Percentiles rank a stretch among this genome's conserved stretches.
Evolutionary conservation across 1,284 basidiomycete genomes (phyloP).

Genomic region (Cryptococcus sp.): DNA sequence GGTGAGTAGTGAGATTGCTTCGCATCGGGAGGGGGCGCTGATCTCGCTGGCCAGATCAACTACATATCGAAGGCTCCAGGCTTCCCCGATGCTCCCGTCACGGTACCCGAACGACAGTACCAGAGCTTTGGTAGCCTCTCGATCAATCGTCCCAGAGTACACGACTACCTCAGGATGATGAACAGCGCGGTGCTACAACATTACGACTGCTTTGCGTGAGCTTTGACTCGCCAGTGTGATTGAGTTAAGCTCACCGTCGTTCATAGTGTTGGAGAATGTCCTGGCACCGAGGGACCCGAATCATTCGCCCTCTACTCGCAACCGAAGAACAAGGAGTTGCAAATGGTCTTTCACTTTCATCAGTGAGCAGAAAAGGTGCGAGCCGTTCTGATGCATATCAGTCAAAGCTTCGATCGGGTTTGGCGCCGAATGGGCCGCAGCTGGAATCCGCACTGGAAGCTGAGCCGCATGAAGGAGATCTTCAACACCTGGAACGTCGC

Average conservation of each 20-base stretch:
- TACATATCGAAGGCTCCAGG: conserved; percentile 63
- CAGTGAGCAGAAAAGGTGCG: conserved; percentile 49
- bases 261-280: conserved; percentile 13
- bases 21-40: not conserved
- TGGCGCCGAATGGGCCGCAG: conserved; percentile 53
- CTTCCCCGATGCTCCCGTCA: conserved; percentile 63
- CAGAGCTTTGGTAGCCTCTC: conserved; percentile 62
- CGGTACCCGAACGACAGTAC: conserved; percentile 57
- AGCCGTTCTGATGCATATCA: not conserved
- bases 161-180: conserved; percentile 68
- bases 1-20: not conserved
- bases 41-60: conserved; percentile 53
- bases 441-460: conserved; percentile 53
- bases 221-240: not conserved
- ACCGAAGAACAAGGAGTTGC: conserved; percentile 45
- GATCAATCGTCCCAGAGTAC: conserved; percentile 63
- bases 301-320: conserved; percentile 2
- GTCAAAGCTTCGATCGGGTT: conserved; percentile 2
- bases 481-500: conserved; percentile 62
- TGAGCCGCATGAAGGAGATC: conserved; percentile 61
- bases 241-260: not conserved
- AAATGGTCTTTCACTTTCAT: conserved; percentile 53
- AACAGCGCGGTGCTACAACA: conserved; percentile 53
- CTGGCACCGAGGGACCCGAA: conserved; percentile 9
- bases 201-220: conserved; percentile 1